Conservation (phyloP, 495 filamentous ascomycete genomes). For the Eremomyces bilateralis region DNA sequence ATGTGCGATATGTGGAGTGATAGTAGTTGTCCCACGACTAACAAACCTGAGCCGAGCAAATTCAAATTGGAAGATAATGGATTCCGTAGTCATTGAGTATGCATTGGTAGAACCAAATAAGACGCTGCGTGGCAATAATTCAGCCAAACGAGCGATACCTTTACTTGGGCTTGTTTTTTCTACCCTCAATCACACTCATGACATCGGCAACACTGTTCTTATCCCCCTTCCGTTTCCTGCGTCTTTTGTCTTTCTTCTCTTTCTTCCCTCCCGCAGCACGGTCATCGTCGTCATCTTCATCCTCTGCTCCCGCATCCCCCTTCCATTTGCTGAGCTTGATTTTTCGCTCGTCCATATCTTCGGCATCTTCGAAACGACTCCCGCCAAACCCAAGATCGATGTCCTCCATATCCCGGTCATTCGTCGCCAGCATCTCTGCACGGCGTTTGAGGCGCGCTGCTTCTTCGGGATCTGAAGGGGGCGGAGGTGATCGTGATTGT, state of each 20-base stretch:
- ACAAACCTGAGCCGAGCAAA: not conserved
- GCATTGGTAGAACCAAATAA: not conserved
- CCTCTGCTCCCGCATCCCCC: slow-evolving; percentile 25
- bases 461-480: slow-evolving; percentile 27
- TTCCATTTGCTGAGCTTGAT: slow-evolving; percentile 47
- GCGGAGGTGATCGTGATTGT: too few relatives aligned
- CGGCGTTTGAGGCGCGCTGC: slow-evolving; percentile 28
- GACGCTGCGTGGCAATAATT: not conserved
- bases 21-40: not conserved
- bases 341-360: slow-evolving; percentile 37
- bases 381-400: slow-evolving; percentile 88
- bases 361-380: slow-evolving; percentile 60
- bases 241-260: slow-evolving; percentile 66
- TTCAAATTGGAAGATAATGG: not conserved
- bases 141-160: not conserved
- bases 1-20: not conserved
- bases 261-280: slow-evolving; percentile 31
- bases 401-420: slow-evolving; percentile 71
- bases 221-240: slow-evolving; percentile 80
- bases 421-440: slow-evolving; percentile 50
- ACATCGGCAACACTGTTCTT: slow-evolving; percentile 63
- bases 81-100: not conserved
- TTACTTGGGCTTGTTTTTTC: slow-evolving; percentile 21
- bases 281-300: slow-evolving; percentile 27
- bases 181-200: slow-evolving; percentile 53